These are phyloP conservation scores for Trichoderma guizhouense DNA, from an alignment of 2,329 filamentous ascomycete genomes.

Conservation along the genomic window DNA sequence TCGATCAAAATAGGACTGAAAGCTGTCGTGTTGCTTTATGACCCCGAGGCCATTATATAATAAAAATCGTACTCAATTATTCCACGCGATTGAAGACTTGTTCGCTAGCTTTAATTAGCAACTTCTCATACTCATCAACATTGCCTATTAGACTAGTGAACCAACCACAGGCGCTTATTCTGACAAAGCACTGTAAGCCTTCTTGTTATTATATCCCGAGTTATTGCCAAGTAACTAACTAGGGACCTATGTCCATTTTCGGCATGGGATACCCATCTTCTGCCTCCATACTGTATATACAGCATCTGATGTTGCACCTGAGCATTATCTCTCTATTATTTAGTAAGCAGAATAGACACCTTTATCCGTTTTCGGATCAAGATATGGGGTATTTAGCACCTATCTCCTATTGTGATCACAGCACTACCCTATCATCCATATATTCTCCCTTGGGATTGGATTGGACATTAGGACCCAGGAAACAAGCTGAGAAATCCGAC, in stretches of 20 bases:
- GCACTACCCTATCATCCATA: not conserved
- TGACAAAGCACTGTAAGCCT: not conserved
- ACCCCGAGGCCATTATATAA: not conserved
- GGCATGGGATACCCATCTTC: not conserved
- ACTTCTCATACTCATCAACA: too few relatives aligned
- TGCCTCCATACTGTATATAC: not conserved
- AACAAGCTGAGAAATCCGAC: not conserved
- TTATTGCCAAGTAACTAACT: not conserved
- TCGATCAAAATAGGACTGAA: too few relatives aligned
- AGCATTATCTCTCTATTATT: not conserved
- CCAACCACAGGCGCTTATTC: not conserved
- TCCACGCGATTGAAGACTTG: not conserved
- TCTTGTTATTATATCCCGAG: not conserved
- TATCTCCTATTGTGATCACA: not conserved
- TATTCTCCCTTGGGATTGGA: not conserved
- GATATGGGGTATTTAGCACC: not conserved
- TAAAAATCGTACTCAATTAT: not conserved
- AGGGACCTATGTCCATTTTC: not conserved
- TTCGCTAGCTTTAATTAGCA: not conserved
- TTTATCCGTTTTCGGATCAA: not conserved
- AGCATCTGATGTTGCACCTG: not conserved
- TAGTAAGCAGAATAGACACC: not conserved
- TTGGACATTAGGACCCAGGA: not conserved
- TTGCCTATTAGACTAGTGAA: not conserved
- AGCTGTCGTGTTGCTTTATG: too few relatives aligned